Evolutionary conservation across 2,329 filamentous ascomycete species (phyloP).

Genomic region (Paracamarosporium sp.): DNA sequence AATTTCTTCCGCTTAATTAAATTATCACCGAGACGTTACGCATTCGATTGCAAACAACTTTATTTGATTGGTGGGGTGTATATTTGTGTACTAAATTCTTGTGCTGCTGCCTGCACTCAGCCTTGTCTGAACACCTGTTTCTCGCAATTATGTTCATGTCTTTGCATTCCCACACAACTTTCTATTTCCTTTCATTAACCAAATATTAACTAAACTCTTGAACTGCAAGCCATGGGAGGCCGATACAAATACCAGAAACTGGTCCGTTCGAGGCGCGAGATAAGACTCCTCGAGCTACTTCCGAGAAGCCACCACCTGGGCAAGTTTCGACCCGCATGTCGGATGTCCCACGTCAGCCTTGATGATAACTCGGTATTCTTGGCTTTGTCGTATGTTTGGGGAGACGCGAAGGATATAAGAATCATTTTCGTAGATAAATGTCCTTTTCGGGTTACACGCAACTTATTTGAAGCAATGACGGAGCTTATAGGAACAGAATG

Average conservation of each 20-base stretch:
- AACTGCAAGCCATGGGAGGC: background rate
- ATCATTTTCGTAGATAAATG: background rate
- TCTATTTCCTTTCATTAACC: too few species aligned
- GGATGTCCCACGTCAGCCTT: background rate
- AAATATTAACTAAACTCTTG: too few species aligned
- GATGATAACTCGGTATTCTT: background rate
- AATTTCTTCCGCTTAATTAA: too few species aligned
- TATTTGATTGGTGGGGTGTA: too few species aligned
- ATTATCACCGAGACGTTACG: too few species aligned
- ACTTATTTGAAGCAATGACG: background rate
- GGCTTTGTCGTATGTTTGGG: background rate
- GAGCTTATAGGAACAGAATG: background rate
- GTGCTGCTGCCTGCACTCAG: too few species aligned
- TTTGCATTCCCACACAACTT: too few species aligned
- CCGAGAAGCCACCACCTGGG: background rate
- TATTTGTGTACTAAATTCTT: too few species aligned
- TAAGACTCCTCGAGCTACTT: slow-evolving; percentile 1
- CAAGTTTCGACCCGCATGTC: background rate
- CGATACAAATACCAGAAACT: background rate
- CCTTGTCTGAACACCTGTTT: too few species aligned
- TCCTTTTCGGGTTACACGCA: background rate
- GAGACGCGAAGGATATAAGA: background rate
- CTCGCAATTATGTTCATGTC: too few species aligned
- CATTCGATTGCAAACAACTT: too few species aligned
- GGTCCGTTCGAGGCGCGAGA: background rate